Evolutionary conservation across 176 grass and related monocot genomes (phyloP).

Genomic region (Aegilops speltoides): DNA sequence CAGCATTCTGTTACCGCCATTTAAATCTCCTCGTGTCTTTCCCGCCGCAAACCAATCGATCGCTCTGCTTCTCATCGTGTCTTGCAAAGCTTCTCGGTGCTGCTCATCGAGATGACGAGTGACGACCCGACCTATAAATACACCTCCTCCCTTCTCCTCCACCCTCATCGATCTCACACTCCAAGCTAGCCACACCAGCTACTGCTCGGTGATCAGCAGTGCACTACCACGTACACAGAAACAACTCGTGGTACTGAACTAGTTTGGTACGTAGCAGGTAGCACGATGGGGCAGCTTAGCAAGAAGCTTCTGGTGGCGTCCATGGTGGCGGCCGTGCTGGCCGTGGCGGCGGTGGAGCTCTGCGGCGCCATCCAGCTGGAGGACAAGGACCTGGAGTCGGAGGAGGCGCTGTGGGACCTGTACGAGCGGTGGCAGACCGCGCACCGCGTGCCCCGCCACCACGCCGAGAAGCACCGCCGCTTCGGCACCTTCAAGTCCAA

Average conservation of each 20-base stretch:
- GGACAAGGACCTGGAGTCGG: constrained; percentile 60
- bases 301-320: constrained; percentile 1
- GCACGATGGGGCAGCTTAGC: constrained; percentile 27
- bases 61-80: background rate
- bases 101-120: background rate
- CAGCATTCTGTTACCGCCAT: constrained; percentile 47
- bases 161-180: constrained; percentile 31
- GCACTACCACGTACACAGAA: background rate
- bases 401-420: constrained; percentile 66
- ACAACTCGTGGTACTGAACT: background rate
- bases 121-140: constrained; percentile 41
- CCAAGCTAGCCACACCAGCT: background rate
- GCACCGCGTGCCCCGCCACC: constrained; percentile 48
- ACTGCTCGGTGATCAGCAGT: background rate
- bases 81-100: background rate
- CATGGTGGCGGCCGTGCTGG: background rate
- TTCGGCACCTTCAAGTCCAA: constrained; percentile 75
- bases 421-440: constrained; percentile 72
- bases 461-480: constrained; percentile 59
- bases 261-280: too few species aligned
- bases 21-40: constrained; percentile 31
- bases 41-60: constrained; percentile 37
- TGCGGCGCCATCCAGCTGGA: constrained; percentile 51
- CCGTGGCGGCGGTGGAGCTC: constrained; percentile 20
- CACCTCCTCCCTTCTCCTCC: background rate